Base-by-base conservation (phyloP, 495 filamentous ascomycete species). In the Penicillium crystallinum region DNA sequence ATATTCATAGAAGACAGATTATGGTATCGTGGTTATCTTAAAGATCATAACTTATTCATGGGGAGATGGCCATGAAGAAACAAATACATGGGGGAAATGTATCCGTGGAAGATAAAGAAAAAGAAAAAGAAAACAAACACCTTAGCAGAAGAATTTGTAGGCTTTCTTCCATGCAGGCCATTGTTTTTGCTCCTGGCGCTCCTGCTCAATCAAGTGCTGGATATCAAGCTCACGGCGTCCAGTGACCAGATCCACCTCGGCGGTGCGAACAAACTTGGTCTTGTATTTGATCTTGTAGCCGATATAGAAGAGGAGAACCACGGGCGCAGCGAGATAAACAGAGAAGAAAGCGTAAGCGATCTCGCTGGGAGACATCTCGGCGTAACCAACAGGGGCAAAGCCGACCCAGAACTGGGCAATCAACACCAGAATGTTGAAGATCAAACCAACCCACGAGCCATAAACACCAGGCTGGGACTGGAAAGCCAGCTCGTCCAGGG, bases 341-440 rank as follows among this genome's bases (percentile, higher is more conserved):
- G 65, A 58, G 69, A 97, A 97, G 71, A 92, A 96, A 49, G 71
- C 80, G 54, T 82, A 55, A 0, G 76, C 79, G 22, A 79, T 63
- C 2, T 74, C 73, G 0, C 35, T 22, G 0, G 75, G 30, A 5
- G 73, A 73, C 63, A 65, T 76, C 0, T 62, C 46, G 0, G 49
- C 66, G 57, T 79, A 82, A 29, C 80, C 86, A 21, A 93, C 73
- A 1, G 93, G 93, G 54, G 85, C 88, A 14, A 89, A 85, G 25
- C 87, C 91, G 23, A 85, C 86, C 93, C 93, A 97, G 75, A 97
- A 95, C 63, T 97, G 91, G 7, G 88, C 92, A 39, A 92, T 61
- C 18, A 97, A 78, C n/a, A 98, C 84, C 9, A 95, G 72, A 22
- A 75, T 48, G 66, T 96, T 96, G 67, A 95, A 83, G 27, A 71